Evolutionary conservation across 371 early-diverging fungal species (phyloP).

Genomic region (Synchytrium microbalum): DNA sequence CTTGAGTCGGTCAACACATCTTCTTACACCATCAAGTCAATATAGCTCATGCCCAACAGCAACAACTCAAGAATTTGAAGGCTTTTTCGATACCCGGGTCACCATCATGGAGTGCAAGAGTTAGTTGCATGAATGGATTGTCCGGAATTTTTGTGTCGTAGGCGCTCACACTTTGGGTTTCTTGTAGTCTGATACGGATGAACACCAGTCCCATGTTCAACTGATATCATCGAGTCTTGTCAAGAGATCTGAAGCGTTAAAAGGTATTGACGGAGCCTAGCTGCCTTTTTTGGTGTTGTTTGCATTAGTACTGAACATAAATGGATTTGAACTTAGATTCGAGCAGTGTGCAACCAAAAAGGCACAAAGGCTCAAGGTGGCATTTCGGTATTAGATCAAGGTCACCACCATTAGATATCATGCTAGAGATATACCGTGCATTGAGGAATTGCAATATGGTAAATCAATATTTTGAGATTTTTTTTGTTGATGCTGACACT

Average conservation of each 20-base stretch:
- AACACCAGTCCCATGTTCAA: neutral
- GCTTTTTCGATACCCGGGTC: neutral
- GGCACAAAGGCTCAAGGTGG: slow-evolving; percentile 58
- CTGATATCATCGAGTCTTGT: neutral
- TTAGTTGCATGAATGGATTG: no score
- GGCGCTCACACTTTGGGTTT: no score
- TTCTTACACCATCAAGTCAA: no score
- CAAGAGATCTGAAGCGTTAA: neutral
- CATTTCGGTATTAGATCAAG: slow-evolving; percentile 94
- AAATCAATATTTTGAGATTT: slow-evolving; percentile 8
- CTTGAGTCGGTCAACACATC: no score
- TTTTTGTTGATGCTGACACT: neutral
- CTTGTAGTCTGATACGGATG: no score
- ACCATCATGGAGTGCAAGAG: neutral
- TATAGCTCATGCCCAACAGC: neutral
- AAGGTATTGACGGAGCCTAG: neutral
- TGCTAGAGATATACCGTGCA: slow-evolving; percentile 92
- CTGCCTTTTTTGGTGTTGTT: no score
- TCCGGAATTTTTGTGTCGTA: no score
- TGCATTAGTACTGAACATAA: no score
- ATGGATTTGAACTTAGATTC: no score
- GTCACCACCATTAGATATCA: slow-evolving; percentile 88
- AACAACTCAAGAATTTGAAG: slow-evolving; percentile 4
- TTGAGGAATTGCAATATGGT: slow-evolving; percentile 79
- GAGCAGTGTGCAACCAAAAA: slow-evolving; percentile 7